Conservation (phyloP, 805 yeast species). For the Clavispora fructus region DNA sequence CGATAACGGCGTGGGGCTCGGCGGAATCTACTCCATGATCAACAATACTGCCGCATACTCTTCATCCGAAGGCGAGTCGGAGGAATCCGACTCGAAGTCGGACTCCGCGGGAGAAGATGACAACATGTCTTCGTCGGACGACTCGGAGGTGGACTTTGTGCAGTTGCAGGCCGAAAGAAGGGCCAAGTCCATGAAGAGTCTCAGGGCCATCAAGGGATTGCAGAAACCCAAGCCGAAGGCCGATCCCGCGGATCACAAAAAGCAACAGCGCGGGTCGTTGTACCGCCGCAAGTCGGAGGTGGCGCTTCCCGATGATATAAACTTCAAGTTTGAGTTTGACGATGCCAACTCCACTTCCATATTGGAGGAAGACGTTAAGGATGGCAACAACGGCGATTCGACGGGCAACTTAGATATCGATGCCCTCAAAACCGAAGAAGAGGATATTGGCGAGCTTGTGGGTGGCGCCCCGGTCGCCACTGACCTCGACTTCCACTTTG, state of each 20-base stretch:
- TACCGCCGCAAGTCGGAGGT: conserved; percentile 31
- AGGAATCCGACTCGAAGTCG: conserved; percentile 22
- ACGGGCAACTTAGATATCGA: too few relatives aligned
- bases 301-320: conserved; percentile 39
- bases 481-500: conserved; percentile 25
- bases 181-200: conserved; percentile 50
- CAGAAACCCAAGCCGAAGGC: conserved; percentile 3
- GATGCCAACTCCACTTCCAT: conserved; percentile 16
- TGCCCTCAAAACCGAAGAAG: conserved; percentile 31
- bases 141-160: conserved; percentile 67
- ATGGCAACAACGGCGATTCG: not conserved
- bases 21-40: conserved; percentile 21
- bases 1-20: conserved; percentile 13
- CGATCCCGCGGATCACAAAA: conserved; percentile 6
- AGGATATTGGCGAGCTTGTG: conserved; percentile 58
- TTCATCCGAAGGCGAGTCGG: conserved; percentile 29
- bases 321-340: conserved; percentile 39
- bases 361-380: conserved; percentile 15
- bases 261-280: conserved; percentile 7
- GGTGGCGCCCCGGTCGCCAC: not conserved
- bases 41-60: conserved; percentile 16
- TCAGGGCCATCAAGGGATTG: conserved; percentile 18
- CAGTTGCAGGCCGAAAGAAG: conserved; percentile 65
- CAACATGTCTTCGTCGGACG: conserved; percentile 42
- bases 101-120: conserved; percentile 15